These are phyloP conservation scores for Paratinospora sagittata DNA, from an alignment of 164 flowering plant species.

Conservation along the genomic window DNA sequence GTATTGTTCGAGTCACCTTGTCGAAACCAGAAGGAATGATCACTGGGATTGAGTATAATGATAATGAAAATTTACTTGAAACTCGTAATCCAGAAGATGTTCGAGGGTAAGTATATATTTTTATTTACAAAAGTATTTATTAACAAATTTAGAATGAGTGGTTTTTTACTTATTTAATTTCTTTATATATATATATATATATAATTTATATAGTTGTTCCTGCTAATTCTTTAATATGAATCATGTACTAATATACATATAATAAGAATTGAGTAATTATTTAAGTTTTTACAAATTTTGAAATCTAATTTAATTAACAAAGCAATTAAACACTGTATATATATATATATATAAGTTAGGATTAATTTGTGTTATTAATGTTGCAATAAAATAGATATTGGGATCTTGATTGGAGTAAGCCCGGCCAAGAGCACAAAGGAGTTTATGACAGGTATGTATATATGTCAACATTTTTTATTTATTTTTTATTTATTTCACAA, in stretches of 20 bases:
- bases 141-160: neutral
- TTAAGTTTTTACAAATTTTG: no score
- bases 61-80: conserved; percentile 34
- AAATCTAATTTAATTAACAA: no score
- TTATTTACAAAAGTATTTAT: neutral
- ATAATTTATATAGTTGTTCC: no score
- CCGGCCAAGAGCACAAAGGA: neutral
- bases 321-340: no score
- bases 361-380: no score
- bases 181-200: neutral
- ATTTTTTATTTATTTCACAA: neutral
- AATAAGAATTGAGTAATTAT: no score
- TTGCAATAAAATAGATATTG: conserved; percentile 43
- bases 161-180: neutral
- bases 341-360: neutral
- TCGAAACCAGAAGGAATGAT: conserved; percentile 38
- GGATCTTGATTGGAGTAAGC: conserved; percentile 35
- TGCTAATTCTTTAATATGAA: no score
- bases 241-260: no score
- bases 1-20: conserved; percentile 29
- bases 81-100: conserved; percentile 22
- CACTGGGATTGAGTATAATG: conserved; percentile 26
- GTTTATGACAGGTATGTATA: conserved; percentile 1
- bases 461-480: neutral
- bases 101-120: conserved; percentile 25